Base-by-base conservation (phyloP, 2,329 filamentous ascomycete species). In the Botrytis medusae region DNA sequence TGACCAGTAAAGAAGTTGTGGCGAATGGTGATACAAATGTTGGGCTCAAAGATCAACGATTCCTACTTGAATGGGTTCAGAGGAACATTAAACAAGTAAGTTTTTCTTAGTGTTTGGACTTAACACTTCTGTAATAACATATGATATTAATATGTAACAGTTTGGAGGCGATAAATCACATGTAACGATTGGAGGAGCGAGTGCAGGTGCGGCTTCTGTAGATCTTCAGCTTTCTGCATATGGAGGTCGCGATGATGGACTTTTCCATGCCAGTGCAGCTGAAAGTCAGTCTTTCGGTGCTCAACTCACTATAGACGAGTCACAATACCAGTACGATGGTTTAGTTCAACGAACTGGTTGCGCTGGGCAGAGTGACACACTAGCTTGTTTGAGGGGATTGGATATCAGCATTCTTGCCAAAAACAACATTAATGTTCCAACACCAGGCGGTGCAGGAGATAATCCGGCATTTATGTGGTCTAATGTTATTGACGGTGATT, bases 101-200 rank as follows among this genome's bases (percentile, higher is more conserved):
- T 16, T 25, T 7, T 64, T 10, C 25, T 37, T 54, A 6, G 7
- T 29, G 1, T 22, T 0, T 14, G 2, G 20, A 16, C 12, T 12
- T 34, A 60, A 16, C 9, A 29, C 0, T 20, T 20, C 20, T 29
- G 42, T 25, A 12, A 57, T 68, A 34, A 18, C 18, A n/a, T 57
- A 0, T 16, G n/a, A 65, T 78, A 48, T 74, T 67, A 29, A 57
- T 51, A 57, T 44, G 0, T 10, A 20, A 5, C 80, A 88, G 80
- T 94, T 95, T 76, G 92, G 92, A 6, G 92, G 92, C 37, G 84
- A 94, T 76, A 90, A 91, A 1, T 78, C 84, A 0, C 91, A 92
- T 76, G 90, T 94, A 16, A 88, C 91, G 0, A 82, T 94, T 0
- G 90, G 89, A 25, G 92, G 92, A 16, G 88, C 86, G 75, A 92